phyloP scores from a whole-genome alignment of 495 filamentous ascomycete genomes.

The Trichocladium uniseriatum region DNA sequence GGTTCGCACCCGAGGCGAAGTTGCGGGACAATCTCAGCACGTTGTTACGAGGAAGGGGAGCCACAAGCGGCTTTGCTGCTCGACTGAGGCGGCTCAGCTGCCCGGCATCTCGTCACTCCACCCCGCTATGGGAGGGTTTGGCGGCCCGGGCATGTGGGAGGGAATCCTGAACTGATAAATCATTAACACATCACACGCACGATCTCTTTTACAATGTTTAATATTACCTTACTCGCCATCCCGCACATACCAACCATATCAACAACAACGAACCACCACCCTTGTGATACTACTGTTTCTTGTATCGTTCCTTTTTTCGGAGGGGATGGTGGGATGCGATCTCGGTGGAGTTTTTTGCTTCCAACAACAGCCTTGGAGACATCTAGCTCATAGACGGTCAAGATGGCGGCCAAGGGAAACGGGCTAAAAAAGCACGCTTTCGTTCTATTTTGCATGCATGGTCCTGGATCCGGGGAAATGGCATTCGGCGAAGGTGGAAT shows the following conservation, averaged over 20 bases:
- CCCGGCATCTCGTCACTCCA: conserved; percentile 30
- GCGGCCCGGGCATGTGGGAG: conserved; percentile 53
- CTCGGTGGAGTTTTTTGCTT: conserved; percentile 15
- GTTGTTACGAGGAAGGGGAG: conserved; percentile 31
- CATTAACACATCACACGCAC: not conserved
- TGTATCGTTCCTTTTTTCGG: conserved; percentile 16
- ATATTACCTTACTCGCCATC: conserved; percentile 11
- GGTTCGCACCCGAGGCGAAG: conserved; percentile 9
- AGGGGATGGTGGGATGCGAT: conserved; percentile 8
- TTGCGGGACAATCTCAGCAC: conserved; percentile 19
- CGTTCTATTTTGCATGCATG: conserved; percentile 28
- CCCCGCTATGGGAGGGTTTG: conserved; percentile 32
- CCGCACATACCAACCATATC: conserved; percentile 21
- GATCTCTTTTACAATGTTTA: conserved; percentile 7
- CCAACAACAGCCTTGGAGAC: conserved; percentile 20
- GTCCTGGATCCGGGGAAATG: conserved; percentile 24
- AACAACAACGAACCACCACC: conserved; percentile 9
- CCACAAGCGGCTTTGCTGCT: conserved; percentile 54
- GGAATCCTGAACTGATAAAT: conserved; percentile 40
- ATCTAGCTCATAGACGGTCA: conserved; percentile 28
- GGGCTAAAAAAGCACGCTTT: conserved; percentile 19
- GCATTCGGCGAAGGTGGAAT: conserved; percentile 21
- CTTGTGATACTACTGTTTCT: conserved; percentile 27
- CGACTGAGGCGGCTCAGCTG: conserved; percentile 31
- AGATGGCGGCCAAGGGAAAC: conserved; percentile 17